phyloP scores from a whole-genome alignment of 768 basidiomycete genomes.

The Rossbeevera mucosa region DNA sequence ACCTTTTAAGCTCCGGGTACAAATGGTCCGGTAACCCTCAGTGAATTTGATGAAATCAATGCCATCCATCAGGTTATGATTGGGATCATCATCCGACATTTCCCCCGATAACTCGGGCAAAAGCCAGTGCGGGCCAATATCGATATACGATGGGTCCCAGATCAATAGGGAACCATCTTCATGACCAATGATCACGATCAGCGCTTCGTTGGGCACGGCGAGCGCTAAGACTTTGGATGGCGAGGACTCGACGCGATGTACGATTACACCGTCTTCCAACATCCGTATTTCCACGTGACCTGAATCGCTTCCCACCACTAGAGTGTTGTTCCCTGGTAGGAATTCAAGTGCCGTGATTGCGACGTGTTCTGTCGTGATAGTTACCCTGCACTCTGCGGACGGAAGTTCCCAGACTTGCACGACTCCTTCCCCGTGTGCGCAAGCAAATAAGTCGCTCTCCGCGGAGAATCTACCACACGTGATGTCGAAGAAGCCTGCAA shows the following conservation, averaged over 20 bases:
- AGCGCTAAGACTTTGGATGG: slow-evolving; percentile 9
- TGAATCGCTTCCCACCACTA: slow-evolving; percentile 10
- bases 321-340: slow-evolving; percentile 5
- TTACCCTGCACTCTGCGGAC: slow-evolving; percentile 5
- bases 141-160: slow-evolving; percentile 11
- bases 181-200: slow-evolving; percentile 11
- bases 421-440: slow-evolving; percentile 15
- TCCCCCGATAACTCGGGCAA: neutral
- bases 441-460: slow-evolving; percentile 10
- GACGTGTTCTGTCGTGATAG: slow-evolving; percentile 9
- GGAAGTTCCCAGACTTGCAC: slow-evolving; percentile 18
- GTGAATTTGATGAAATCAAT: slow-evolving; percentile 13
- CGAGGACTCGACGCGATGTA: slow-evolving; percentile 6
- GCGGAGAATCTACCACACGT: slow-evolving; percentile 11
- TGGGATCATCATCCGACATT: neutral
- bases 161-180: slow-evolving; percentile 14
- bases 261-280: slow-evolving; percentile 9
- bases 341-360: slow-evolving; percentile 13
- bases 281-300: slow-evolving; percentile 13
- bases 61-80: slow-evolving; percentile 1
- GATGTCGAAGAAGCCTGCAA: slow-evolving; percentile 13
- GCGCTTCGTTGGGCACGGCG: slow-evolving; percentile 5
- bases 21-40: slow-evolving; percentile 1
- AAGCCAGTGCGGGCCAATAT: slow-evolving; percentile 6
- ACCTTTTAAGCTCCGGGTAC: slow-evolving; percentile 12